Evolutionary conservation across 306 rosid genomes (phyloP), one percentile per base, ranked within the genome.

Genomic region (Cicer chorassanicum): DNA sequence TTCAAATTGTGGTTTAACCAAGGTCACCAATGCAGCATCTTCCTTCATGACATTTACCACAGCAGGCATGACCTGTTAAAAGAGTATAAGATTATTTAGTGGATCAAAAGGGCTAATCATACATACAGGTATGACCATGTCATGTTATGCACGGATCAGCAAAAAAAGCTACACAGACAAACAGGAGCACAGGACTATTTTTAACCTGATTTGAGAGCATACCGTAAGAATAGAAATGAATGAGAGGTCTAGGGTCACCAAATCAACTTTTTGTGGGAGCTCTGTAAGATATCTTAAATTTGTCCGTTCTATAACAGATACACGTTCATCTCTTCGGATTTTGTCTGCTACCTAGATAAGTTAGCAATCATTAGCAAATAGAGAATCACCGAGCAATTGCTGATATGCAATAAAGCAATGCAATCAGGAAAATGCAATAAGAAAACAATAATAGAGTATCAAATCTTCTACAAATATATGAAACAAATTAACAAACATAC

Each of bases 1-100:
- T 84, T 94, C 97, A 85, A 92, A 92, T 74, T 94, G 99, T 76
- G 97, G 99, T 76, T 93, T 94, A 69, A 94, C 92, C 84, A 94
- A 79, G 49, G 97, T 86, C 63, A 94, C 87, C 75, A 94, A 84
- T 6, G 86, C 78, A n/a, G 96, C 91, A 62, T 83, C 89, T 82
- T 88, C 93, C 82, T 90, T 88, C 95, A 92, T 94, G 63, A 85
- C 88, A 77, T 86, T 86, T 78, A 94, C 72, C 64, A 92, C 92
- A 53, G 96, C 96, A 36, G 98, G 99, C 97, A 94, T 88, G 82
- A 94, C 99, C 99, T 94, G 80, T 72, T 49, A 80, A 74, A 42
- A 42, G 68, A n/a, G 72, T 77, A 75, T 38, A 77, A 72, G 14
- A 71, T 9, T 9, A 10, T 69, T 67, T 15, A 46, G 71, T n/a